Evolutionary conservation across 306 rosid genomes (phyloP).

Genomic region (Pyrus communis): DNA sequence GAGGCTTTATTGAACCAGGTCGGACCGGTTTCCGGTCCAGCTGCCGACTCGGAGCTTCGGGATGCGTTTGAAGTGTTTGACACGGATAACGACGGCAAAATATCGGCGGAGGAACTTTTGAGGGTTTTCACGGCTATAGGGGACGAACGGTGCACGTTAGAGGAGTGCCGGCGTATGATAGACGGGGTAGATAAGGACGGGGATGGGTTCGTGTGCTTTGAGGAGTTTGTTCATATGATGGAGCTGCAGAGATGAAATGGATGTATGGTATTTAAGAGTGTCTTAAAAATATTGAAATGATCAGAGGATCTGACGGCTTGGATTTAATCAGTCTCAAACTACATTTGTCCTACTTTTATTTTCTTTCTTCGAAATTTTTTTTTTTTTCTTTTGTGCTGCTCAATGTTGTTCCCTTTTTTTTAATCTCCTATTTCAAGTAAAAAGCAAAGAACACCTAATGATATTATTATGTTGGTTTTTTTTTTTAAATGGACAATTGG

Average conservation of each 20-base stretch:
- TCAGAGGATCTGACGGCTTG: constrained; percentile 2
- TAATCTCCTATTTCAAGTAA: background rate
- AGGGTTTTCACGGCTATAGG: constrained; percentile 58
- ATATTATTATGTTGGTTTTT: no score
- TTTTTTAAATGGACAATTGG: no score
- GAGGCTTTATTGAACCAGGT: constrained; percentile 44
- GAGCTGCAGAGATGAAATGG: constrained; percentile 41
- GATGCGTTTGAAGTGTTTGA: constrained; percentile 71
- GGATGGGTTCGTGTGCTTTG: constrained; percentile 86
- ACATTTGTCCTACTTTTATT: background rate
- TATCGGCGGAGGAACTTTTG: constrained; percentile 75
- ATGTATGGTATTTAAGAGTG: background rate
- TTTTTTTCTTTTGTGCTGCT: background rate
- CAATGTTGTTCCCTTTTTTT: background rate
- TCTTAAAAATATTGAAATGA: background rate
- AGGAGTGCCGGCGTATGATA: constrained; percentile 91
- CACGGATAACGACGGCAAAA: constrained; percentile 70
- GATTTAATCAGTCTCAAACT: background rate
- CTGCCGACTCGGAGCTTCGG: constrained; percentile 31
- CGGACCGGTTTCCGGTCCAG: constrained; percentile 27
- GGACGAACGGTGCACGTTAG: constrained; percentile 78
- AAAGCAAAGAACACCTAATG: background rate
- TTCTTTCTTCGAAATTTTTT: no score
- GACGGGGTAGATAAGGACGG: constrained; percentile 63
- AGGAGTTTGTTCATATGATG: constrained; percentile 85